Base-by-base conservation (phyloP, 192 early-diverging fungal genomes). In the Rhizoclosmatium globosum region DNA sequence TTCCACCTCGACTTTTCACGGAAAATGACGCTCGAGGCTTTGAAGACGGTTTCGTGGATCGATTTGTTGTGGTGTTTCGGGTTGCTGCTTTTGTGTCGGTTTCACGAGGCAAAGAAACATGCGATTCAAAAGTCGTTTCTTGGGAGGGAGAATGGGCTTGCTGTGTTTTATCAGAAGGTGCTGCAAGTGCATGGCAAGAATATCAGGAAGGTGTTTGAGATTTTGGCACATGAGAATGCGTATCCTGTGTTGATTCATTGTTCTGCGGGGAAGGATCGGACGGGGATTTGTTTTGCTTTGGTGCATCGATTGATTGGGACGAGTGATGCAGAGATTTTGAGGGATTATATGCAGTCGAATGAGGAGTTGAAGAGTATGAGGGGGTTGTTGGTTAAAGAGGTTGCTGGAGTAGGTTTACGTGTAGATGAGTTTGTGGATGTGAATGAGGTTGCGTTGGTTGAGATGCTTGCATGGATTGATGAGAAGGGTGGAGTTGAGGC, bases 261-360 rank as follows among this genome's bases (percentile, higher is more conserved):
- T 65, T 82, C 83, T 13, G 85, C 82, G 41, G 87, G 87, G 2
- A 88, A 88, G 75, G 87, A 88, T 53, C 80, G 87, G 4, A 88
- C 87, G 39, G 87, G 87, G 19, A 31, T 88, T 17, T 19, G 69
- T 39, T 13, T 21, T 50, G 76, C 66, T 1, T 31, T 77, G 39
- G 15, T 70, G n/a, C 77, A 44, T 3, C 71, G 58, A 0, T 53
- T 72, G 21, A 17, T 65, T 7, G 71, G 61, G 7, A 39, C 45
- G 13, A 21, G 21, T 15, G 78, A 73, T 42, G 61, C 46, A 17
- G 47, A 7, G 2, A 71, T 73, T 31, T 11, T 61, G 3, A n/a
- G 42, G 3, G 71, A 73, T 53, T 74, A 74, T 44, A 23, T 64
- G 19, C 31, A 7, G 6, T 74, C 73, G 44, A 60, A 74, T 43